Evolutionary conservation across 768 basidiomycete genomes (phyloP).

Genomic region (Brasilioporus rufonigricans): DNA sequence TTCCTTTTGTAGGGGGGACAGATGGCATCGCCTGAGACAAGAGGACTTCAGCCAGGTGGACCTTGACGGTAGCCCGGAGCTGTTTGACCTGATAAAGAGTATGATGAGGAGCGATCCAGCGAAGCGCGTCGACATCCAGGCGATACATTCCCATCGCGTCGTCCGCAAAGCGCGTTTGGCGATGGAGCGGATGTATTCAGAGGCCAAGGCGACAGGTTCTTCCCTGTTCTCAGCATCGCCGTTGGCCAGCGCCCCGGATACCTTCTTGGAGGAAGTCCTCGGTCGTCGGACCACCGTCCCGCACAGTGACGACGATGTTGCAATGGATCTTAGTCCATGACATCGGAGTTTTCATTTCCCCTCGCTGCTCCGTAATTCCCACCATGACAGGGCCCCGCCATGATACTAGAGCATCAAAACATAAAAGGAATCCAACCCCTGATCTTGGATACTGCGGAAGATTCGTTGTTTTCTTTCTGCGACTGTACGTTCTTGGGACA

Average conservation of each 20-base stretch:
- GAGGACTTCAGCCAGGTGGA: slow-evolving; percentile 91
- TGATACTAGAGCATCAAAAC: slow-evolving; percentile 3
- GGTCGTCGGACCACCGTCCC: slow-evolving; percentile 20
- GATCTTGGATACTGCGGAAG: slow-evolving; percentile 23
- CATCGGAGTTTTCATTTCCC: background rate
- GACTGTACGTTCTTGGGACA: slow-evolving; percentile 36
- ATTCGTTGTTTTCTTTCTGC: slow-evolving; percentile 17
- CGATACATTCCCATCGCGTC: slow-evolving; percentile 59
- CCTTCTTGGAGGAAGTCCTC: slow-evolving; percentile 67
- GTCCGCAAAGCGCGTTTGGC: slow-evolving; percentile 58
- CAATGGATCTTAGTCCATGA: slow-evolving; percentile 43
- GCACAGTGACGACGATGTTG: slow-evolving; percentile 24
- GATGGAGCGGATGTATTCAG: slow-evolving; percentile 55
- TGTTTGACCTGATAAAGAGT: slow-evolving; percentile 63
- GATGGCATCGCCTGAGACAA: slow-evolving; percentile 90
- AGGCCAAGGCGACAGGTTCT: slow-evolving; percentile 34
- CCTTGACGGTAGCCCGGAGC: slow-evolving; percentile 58
- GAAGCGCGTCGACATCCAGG: slow-evolving; percentile 53
- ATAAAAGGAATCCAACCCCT: slow-evolving; percentile 4
- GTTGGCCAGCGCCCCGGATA: slow-evolving; percentile 55
- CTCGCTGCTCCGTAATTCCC: background rate
- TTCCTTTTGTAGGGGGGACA: slow-evolving; percentile 64
- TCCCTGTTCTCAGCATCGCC: slow-evolving; percentile 58
- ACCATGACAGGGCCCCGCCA: slow-evolving; percentile 3
- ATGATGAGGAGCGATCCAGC: slow-evolving; percentile 78